Conservation (phyloP, 176 grass and related monocot species). For the Avena sativa region DNA sequence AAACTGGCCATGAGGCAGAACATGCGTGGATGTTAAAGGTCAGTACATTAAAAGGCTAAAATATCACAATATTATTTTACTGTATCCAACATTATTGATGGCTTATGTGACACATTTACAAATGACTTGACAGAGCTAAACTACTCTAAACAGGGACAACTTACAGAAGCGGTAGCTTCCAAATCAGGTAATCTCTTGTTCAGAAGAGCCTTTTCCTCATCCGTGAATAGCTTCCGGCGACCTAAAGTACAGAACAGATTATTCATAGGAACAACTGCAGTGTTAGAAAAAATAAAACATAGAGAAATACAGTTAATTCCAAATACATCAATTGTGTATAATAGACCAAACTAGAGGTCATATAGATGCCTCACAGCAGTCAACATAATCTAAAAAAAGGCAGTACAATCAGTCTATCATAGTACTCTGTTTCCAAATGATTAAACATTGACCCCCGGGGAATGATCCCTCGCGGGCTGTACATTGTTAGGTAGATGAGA, state of each 20-base stretch:
- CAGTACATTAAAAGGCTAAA: not conserved
- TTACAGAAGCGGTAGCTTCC: slow-evolving; percentile 74
- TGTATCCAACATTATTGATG: not conserved
- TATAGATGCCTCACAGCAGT: not conserved
- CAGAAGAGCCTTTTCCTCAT: slow-evolving; percentile 75
- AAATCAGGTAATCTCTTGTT: slow-evolving; percentile 90
- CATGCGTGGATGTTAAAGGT: slow-evolving; percentile 11
- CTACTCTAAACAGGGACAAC: slow-evolving; percentile 20
- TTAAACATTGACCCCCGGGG: too few species aligned
- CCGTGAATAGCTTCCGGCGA: slow-evolving; percentile 70
- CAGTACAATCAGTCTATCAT: not conserved
- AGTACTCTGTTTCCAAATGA: not conserved
- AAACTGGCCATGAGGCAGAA: not conserved
- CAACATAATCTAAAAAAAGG: not conserved
- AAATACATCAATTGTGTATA: not conserved
- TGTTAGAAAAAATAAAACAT: not conserved
- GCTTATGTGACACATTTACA: not conserved
- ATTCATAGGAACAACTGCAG: not conserved
- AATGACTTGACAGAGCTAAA: slow-evolving; percentile 1
- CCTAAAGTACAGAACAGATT: slow-evolving; percentile 41
- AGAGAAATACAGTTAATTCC: not conserved
- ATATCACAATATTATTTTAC: not conserved
- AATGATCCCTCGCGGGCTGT: too few species aligned
- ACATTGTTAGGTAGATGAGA: too few species aligned
- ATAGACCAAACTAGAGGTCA: not conserved